phyloP scores from a whole-genome alignment of 1,284 basidiomycete genomes.

The Rhodotorula sp. region DNA sequence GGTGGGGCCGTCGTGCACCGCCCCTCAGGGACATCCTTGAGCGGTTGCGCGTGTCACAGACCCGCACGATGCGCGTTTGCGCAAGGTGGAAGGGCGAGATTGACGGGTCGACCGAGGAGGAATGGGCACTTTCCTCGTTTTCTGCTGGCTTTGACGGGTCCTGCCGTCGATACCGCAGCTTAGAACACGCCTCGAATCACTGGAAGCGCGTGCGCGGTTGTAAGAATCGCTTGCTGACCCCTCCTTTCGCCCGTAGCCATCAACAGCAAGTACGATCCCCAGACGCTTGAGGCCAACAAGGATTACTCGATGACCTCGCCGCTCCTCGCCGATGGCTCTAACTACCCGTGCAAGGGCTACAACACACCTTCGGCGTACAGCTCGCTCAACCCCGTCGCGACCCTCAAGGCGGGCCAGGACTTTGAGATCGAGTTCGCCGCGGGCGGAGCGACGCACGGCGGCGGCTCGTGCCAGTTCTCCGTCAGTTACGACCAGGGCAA shows the following conservation, averaged over 20 bases:
- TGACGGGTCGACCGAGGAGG: too few relatives aligned
- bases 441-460: constrained; percentile 52
- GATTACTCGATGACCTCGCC: constrained; percentile 54
- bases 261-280: constrained; percentile 36
- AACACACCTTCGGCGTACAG: constrained; percentile 47
- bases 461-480: constrained; percentile 54
- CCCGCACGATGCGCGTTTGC: too few relatives aligned
- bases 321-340: constrained; percentile 47
- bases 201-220: too few relatives aligned
- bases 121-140: too few relatives aligned
- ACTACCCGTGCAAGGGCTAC: constrained; percentile 54
- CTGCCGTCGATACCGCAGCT: too few relatives aligned
- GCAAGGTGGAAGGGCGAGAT: too few relatives aligned
- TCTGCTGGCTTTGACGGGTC: too few relatives aligned
- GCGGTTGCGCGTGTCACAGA: too few relatives aligned
- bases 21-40: too few relatives aligned
- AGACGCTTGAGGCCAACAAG: constrained; percentile 46
- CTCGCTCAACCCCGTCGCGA: constrained; percentile 47
- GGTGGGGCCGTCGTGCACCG: too few relatives aligned
- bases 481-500: constrained; percentile 53
- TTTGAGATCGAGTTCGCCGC: constrained; percentile 44
- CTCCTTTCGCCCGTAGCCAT: constrained; percentile 13
- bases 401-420: constrained; percentile 46
- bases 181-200: too few relatives aligned
- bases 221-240: too few relatives aligned